A percentile compares a stretch with the other conserved stretches of the same genome.
Evolutionary conservation across 192 early-diverging fungal genomes (phyloP).

Genomic region (Coemansia sp.): DNA sequence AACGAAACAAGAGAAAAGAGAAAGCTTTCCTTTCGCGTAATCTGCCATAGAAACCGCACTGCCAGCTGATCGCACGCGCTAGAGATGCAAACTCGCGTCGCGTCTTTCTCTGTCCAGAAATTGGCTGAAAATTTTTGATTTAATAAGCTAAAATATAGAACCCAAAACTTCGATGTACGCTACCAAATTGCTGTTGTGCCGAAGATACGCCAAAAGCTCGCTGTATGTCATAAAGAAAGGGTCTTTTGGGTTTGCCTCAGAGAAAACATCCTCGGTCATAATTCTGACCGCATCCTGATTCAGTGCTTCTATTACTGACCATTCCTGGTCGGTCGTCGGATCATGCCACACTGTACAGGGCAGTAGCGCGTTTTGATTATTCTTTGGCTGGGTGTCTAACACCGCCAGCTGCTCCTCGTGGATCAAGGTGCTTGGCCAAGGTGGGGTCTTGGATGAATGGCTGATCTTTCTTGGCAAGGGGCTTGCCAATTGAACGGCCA

Average conservation of each 20-base stretch:
- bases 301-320: constrained; percentile 91
- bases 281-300: constrained; percentile 90
- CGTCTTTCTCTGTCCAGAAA: not conserved
- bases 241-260: constrained; percentile 57
- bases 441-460: not conserved
- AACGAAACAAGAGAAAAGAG: not conserved
- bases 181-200: constrained; percentile 76
- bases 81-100: not conserved
- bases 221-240: constrained; percentile 71
- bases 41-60: no score
- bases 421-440: not conserved
- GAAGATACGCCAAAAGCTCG: constrained; percentile 79
- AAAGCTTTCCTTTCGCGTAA: not conserved
- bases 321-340: constrained; percentile 59
- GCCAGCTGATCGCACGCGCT: not conserved
- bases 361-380: constrained; percentile 10
- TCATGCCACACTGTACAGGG: constrained; percentile 53
- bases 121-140: not conserved
- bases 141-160: constrained; percentile 67
- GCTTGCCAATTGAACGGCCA: not conserved
- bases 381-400: not conserved
- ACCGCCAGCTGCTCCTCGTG: not conserved
- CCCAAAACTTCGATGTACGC: constrained; percentile 93
- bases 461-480: not conserved
- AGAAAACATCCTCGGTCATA: constrained; percentile 89